Base-by-base conservation (phyloP, 2,329 filamentous ascomycete species). In the Triangularia verruculosa region DNA sequence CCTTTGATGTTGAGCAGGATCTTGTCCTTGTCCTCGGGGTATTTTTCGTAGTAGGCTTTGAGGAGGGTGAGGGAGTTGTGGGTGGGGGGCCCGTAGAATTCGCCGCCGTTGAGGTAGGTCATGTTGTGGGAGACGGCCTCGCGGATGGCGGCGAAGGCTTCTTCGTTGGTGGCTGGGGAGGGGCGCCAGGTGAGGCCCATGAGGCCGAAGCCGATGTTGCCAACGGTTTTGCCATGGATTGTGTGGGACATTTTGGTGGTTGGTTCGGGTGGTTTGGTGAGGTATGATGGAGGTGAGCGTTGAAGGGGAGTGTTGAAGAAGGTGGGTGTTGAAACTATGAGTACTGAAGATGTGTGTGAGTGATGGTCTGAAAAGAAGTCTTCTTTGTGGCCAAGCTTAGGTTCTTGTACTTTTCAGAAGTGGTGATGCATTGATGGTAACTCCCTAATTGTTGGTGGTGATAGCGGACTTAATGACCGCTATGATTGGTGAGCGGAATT, bases 81-180 rank as follows among this genome's bases (percentile, higher is more conserved):
- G 20, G 84, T 78, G 1, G 82, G 80, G 0, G 79, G 77, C 43
- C 88, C 88, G 75, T 91, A 91, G 71, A 89, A 83, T 71, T 89
- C 86, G 66, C 81, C 87, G 39, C 64, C 68, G 63, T 70, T 70
- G 65, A 66, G 67, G 51, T 64, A 64, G 65, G 75, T 81, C 70
- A 75, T 76, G 61, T 80, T 78, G 11, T 72, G 72, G 24, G 74
- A 67, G 12, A 87, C 72, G 5, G 86, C 78, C 17, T 82, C 79
- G 68, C 82, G 82, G 74, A 90, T 78, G 11, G 84, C 82, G 52
- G 80, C 80, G 66, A 87, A 80, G 39, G 81, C 77, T 65, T 83
- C 75, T 32, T 84, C 80, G 13, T 81, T 71, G 2, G 81, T 72
- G 9, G 74, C 73, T 1, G 75, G 74, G 15, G 73, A 68, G 28